Conservation (phyloP, 306 rosid genomes). For the Lagenaria siceraria region DNA sequence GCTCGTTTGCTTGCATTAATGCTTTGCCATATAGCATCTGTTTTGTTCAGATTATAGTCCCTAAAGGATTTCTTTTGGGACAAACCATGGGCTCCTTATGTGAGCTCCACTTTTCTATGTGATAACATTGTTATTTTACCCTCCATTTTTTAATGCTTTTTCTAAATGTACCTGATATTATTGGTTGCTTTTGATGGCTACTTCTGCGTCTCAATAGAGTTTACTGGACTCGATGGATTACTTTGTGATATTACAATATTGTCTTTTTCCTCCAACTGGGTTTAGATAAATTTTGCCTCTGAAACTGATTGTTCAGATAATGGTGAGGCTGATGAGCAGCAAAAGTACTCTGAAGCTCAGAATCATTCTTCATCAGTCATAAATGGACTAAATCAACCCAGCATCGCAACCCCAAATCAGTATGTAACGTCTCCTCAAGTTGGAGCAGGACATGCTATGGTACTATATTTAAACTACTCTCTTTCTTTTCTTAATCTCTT, state of each 20-base stretch:
- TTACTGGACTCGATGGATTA: neutral
- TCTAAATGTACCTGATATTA: neutral
- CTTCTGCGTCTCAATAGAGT: neutral
- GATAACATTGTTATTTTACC: neutral
- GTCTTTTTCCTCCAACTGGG: neutral
- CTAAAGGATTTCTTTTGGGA: neutral
- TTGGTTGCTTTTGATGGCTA: neutral
- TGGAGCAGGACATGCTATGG: slow-evolving; percentile 78
- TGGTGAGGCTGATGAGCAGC: slow-evolving; percentile 48
- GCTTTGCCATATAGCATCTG: neutral
- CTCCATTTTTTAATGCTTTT: neutral
- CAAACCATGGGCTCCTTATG: neutral
- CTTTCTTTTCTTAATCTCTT: neutral
- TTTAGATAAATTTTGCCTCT: slow-evolving; percentile 8
- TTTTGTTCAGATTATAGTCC: neutral
- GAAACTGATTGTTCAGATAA: slow-evolving; percentile 43
- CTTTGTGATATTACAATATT: slow-evolving; percentile 3
- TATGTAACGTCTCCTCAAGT: slow-evolving; percentile 53
- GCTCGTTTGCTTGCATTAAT: neutral
- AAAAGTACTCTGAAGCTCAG: slow-evolving; percentile 42
- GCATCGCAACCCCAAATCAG: slow-evolving; percentile 35
- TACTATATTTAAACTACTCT: slow-evolving; percentile 21
- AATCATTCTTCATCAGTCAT: slow-evolving; percentile 36
- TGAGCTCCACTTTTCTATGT: neutral
- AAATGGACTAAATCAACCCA: slow-evolving; percentile 46